Evolutionary conservation across 805 yeast genomes (phyloP).

Genomic region (Candida hispaniensis): DNA sequence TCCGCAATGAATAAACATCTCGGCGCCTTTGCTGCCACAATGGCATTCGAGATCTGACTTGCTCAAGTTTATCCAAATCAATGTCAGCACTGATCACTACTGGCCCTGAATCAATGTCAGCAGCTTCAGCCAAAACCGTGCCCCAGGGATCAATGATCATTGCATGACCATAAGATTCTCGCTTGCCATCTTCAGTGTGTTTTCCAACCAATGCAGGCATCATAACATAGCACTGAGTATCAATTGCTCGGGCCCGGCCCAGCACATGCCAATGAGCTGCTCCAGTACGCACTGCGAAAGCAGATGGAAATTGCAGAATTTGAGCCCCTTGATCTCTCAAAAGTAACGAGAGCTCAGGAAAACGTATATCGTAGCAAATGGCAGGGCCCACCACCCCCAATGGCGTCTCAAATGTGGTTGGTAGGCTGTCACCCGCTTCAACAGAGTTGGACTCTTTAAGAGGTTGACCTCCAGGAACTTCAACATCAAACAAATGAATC

Average conservation of each 20-base stretch:
- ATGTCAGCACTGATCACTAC: slow-evolving; percentile 53
- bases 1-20: slow-evolving; percentile 3
- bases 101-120: slow-evolving; percentile 52
- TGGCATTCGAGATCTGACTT: slow-evolving; percentile 12
- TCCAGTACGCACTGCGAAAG: slow-evolving; percentile 88
- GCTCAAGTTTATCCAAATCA: slow-evolving; percentile 19
- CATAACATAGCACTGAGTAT: slow-evolving; percentile 74
- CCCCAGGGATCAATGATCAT: slow-evolving; percentile 93
- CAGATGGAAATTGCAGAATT: slow-evolving; percentile 74
- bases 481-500: slow-evolving; percentile 82
- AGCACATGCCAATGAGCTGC: slow-evolving; percentile 79
- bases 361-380: slow-evolving; percentile 72
- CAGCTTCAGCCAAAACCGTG: slow-evolving; percentile 48
- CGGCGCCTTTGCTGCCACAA: slow-evolving; percentile 14
- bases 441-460: slow-evolving; percentile 69
- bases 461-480: slow-evolving; percentile 61
- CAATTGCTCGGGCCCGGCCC: slow-evolving; percentile 78
- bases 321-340: slow-evolving; percentile 63
- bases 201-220: slow-evolving; percentile 83
- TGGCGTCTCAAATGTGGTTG: slow-evolving; percentile 47
- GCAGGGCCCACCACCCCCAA: slow-evolving; percentile 37
- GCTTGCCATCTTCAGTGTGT: slow-evolving; percentile 45
- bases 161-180: slow-evolving; percentile 81
- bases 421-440: slow-evolving; percentile 56
- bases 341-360: slow-evolving; percentile 67